A percentile compares a stretch with the other conserved stretches of the same genome.
Conservation (phyloP, 1,284 basidiomycete species). For the Kalmanozyma brasiliensis region DNA sequence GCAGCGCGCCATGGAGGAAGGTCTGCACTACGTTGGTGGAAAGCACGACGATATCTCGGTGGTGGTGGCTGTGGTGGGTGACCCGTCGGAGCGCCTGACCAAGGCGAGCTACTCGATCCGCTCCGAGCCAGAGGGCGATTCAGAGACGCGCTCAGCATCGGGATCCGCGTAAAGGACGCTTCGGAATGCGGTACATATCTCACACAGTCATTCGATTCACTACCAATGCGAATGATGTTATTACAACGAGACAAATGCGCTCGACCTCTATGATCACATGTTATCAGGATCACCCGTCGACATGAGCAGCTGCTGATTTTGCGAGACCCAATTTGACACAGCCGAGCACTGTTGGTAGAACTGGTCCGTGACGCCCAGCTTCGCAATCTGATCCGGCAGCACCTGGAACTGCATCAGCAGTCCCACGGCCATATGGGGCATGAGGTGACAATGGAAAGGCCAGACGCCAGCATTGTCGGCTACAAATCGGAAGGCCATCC, state of each 20-base stretch:
- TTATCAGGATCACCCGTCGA: conserved; percentile 22
- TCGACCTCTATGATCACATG: conserved; percentile 9
- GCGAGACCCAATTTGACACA: conserved; percentile 30
- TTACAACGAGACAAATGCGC: not conserved
- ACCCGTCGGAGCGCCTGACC: conserved; percentile 38
- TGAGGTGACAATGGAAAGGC: conserved; percentile 58
- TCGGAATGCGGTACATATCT: no score
- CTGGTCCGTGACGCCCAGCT: conserved; percentile 12
- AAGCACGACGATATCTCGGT: conserved; percentile 70
- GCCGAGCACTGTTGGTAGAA: conserved; percentile 31
- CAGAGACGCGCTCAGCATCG: conserved; percentile 2
- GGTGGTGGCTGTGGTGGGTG: conserved; percentile 69
- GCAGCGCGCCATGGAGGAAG: conserved; percentile 72
- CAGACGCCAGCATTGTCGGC: conserved; percentile 60
- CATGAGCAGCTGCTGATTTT: conserved; percentile 27
- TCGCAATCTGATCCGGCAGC: conserved; percentile 27
- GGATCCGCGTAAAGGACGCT: no score
- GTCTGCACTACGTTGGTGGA: conserved; percentile 69
- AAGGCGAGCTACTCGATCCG: conserved; percentile 14
- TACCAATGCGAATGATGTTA: no score
- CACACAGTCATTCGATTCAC: no score
- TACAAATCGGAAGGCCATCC: conserved; percentile 52
- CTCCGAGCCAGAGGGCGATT: conserved; percentile 6
- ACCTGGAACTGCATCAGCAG: conserved; percentile 54
- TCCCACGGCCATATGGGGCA: conserved; percentile 48